Base-by-base conservation (phyloP, 2,329 filamentous ascomycete genomes). In the Trichoderma asperellum region DNA sequence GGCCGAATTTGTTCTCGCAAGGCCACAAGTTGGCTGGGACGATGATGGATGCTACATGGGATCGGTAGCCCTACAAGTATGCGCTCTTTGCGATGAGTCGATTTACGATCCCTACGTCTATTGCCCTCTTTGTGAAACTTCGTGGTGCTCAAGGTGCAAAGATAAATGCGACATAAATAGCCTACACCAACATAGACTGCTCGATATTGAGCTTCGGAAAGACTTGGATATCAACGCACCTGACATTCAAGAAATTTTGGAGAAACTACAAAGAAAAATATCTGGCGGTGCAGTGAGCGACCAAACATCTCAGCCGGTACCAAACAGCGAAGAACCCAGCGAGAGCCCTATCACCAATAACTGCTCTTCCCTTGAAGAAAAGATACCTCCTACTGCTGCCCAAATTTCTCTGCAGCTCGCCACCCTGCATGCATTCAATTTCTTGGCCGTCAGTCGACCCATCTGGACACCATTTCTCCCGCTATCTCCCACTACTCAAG, bases 371-470 rank as follows among this genome's bases (percentile, higher is more conserved):
- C 14, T 32, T 16, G 21, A 32, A 49, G n/a, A 18, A 27, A 21
- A 37, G 8, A 5, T 5, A 6, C 2, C 57, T 5, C 6, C 24
- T 24, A 32, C 53, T 3, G 18, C 32, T 29, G 43, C 12, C n/a
- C 68, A 67, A 62, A 60, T 59, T 4, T 72, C 73, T 2, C 68
- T 76, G 0, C 74, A 73, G 7, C 73, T 76, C 10, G 74, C 75
- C 24, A 72, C 70, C 3, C 70, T 76, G 0, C 73, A 76, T 53
- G 74, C 75, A 4, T 74, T 75, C 61, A 73, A 74, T n/a, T 72
- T 71, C 10, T 70, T 76, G 2, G 75, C 72, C 35, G 69, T 76
- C 57, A 69, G 70, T 8, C 71, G 73, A 4, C 71, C 70, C 2
- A 72, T 73, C 14, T 74, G 73, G 70, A 71, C 70, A 5, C 72